Conservation (phyloP, 2,329 filamentous ascomycete genomes). For the Pezicula carpinea region DNA sequence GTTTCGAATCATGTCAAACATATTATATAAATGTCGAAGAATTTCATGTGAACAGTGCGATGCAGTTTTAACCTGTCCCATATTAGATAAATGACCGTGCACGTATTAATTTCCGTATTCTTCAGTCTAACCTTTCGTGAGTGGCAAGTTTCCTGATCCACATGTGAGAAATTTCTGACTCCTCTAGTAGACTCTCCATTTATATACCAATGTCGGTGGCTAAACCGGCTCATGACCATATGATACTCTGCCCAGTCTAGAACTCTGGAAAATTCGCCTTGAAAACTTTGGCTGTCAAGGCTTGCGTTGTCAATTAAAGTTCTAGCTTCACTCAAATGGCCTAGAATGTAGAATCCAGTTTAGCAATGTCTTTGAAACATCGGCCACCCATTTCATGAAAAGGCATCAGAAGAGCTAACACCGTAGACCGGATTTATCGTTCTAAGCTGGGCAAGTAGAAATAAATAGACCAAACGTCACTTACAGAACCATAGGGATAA, state of each 20-base stretch:
- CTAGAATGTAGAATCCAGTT: constrained; percentile 12
- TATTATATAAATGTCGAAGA: constrained; percentile 13
- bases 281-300: constrained; percentile 11
- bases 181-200: constrained; percentile 10
- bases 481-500: constrained; percentile 17
- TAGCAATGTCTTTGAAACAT: constrained; percentile 15
- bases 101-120: constrained; percentile 9
- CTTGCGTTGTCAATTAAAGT: constrained; percentile 15
- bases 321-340: constrained; percentile 18
- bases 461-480: constrained; percentile 13
- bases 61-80: constrained; percentile 12
- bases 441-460: constrained; percentile 10
- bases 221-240: constrained; percentile 17
- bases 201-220: constrained; percentile 16
- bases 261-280: constrained; percentile 16
- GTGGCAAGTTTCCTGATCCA: constrained; percentile 13
- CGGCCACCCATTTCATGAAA: constrained; percentile 10
- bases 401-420: constrained; percentile 8
- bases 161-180: constrained; percentile 10
- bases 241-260: constrained; percentile 18
- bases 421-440: constrained; percentile 8
- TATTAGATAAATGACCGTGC: constrained; percentile 13
- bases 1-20: constrained; percentile 16
- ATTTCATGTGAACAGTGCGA: constrained; percentile 18
- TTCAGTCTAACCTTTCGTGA: constrained; percentile 15